phyloP scores from a whole-genome alignment of 2,329 filamentous ascomycete genomes.

The Penicillium corylophilum region DNA sequence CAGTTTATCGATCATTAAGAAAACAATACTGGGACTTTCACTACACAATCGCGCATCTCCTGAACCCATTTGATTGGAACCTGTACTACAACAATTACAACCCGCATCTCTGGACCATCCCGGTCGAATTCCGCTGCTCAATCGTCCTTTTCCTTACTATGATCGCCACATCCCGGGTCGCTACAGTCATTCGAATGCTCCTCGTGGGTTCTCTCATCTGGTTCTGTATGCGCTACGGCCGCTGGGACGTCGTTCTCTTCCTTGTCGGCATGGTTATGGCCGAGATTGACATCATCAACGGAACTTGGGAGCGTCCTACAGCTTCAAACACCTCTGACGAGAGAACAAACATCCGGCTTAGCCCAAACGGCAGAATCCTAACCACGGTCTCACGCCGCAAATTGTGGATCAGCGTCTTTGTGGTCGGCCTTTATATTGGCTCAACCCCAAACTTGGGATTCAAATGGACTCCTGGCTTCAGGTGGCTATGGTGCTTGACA shows the following conservation, averaged over 20 bases:
- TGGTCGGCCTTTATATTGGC: constrained; percentile 44
- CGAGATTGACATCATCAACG: constrained; percentile 43
- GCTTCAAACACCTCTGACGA: constrained; percentile 5
- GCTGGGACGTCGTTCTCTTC: constrained; percentile 47
- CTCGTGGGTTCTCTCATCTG: constrained; percentile 34
- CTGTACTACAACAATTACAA: constrained; percentile 47
- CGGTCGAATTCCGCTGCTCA: constrained; percentile 47
- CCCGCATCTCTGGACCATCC: constrained; percentile 49
- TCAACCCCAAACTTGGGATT: constrained; percentile 43
- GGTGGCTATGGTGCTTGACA: constrained; percentile 39
- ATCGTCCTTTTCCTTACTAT: constrained; percentile 45
- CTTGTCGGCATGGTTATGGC: constrained; percentile 45
- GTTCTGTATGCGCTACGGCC: constrained; percentile 44
- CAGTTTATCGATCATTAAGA: constrained; percentile 31
- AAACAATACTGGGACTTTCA: constrained; percentile 42
- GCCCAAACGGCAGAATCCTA: constrained; percentile 12
- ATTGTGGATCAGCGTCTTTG: constrained; percentile 40
- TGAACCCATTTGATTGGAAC: constrained; percentile 41
- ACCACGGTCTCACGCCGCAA: constrained; percentile 27
- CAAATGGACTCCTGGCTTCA: constrained; percentile 44
- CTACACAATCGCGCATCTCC: constrained; percentile 32
- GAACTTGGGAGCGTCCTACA: constrained; percentile 32
- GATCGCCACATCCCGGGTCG: constrained; percentile 41
- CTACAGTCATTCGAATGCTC: constrained; percentile 32
- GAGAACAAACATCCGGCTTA: constrained; percentile 21